Evolutionary conservation across 2,329 filamentous ascomycete species (phyloP).

Genomic region (Lachnellula arida): DNA sequence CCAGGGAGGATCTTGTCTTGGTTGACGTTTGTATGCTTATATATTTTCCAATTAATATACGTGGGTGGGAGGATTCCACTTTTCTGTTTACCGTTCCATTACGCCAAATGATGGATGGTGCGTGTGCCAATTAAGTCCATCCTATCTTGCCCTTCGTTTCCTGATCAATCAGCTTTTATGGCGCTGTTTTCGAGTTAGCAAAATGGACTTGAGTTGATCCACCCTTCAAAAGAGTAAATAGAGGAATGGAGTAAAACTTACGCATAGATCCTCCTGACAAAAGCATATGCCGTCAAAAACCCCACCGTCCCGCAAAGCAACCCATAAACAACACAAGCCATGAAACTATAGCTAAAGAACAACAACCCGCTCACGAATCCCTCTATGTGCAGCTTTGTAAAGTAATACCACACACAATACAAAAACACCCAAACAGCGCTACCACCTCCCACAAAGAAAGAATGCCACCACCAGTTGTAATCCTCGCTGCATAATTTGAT

Average conservation of each 20-base stretch:
- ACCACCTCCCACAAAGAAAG: constrained; percentile 72
- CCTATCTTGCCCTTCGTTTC: too few relatives aligned
- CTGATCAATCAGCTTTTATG: constrained; percentile 21
- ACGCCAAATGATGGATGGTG: neutral
- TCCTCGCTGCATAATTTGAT: constrained; percentile 80
- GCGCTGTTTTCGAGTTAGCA: constrained; percentile 15
- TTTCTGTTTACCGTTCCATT: neutral
- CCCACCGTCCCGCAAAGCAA: constrained; percentile 79
- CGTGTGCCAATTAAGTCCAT: neutral
- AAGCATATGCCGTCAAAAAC: constrained; percentile 78
- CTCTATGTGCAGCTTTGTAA: constrained; percentile 72
- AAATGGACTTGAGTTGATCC: neutral
- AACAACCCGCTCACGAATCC: constrained; percentile 75
- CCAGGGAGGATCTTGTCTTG: neutral
- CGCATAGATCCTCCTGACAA: constrained; percentile 79
- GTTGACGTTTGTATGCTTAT: neutral
- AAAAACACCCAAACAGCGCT: constrained; percentile 77
- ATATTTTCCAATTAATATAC: neutral
- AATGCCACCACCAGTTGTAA: constrained; percentile 91
- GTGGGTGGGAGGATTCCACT: neutral
- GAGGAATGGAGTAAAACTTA: constrained; percentile 38
- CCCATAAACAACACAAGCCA: constrained; percentile 77
- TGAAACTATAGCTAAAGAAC: constrained; percentile 80
- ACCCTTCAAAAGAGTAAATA: neutral
- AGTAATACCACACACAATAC: constrained; percentile 82